Percentiles rank a stretch among this genome's conserved stretches.
Conservation (phyloP, 2,329 filamentous ascomycete genomes). For the Ophiocordyceps robertsii region DNA sequence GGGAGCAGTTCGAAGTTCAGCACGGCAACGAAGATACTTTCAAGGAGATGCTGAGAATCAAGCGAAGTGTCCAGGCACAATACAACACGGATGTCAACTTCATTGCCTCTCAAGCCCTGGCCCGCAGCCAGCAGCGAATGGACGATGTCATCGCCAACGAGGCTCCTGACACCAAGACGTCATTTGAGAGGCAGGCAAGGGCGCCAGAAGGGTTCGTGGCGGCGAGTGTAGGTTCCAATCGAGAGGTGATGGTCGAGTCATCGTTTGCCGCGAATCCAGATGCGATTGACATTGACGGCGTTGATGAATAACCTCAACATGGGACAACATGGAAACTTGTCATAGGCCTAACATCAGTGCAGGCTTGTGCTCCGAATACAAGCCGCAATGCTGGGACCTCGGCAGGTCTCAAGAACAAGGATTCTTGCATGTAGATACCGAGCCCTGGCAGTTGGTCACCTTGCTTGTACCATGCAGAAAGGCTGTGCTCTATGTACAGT, state of each 20-base stretch:
- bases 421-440: too few relatives aligned
- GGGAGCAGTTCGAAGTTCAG: slow-evolving; percentile 94
- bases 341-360: too few relatives aligned
- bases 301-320: too few relatives aligned
- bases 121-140: slow-evolving; percentile 58
- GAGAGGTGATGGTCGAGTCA: slow-evolving; percentile 24
- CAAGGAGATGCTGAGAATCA: slow-evolving; percentile 98
- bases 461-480: too few relatives aligned
- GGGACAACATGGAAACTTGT: too few relatives aligned
- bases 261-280: slow-evolving; percentile 59
- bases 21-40: slow-evolving; percentile 99
- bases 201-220: slow-evolving; percentile 87
- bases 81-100: slow-evolving; percentile 99
- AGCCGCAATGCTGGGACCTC: too few relatives aligned
- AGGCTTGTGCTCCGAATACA: too few relatives aligned
- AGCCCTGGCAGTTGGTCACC: too few relatives aligned
- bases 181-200: slow-evolving; percentile 73
- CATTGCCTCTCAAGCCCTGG: slow-evolving; percentile 89
- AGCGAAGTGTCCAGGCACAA: slow-evolving; percentile 90
- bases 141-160: slow-evolving; percentile 26
- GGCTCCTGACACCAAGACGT: slow-evolving; percentile 72
- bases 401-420: too few relatives aligned
- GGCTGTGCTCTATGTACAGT: too few relatives aligned
- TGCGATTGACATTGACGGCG: slow-evolving; percentile 66
- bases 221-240: slow-evolving; percentile 61